Percentiles rank a stretch among this genome's conserved stretches.
phyloP scores from a whole-genome alignment of 176 grass and related monocot genomes.

The Secale cereale region DNA sequence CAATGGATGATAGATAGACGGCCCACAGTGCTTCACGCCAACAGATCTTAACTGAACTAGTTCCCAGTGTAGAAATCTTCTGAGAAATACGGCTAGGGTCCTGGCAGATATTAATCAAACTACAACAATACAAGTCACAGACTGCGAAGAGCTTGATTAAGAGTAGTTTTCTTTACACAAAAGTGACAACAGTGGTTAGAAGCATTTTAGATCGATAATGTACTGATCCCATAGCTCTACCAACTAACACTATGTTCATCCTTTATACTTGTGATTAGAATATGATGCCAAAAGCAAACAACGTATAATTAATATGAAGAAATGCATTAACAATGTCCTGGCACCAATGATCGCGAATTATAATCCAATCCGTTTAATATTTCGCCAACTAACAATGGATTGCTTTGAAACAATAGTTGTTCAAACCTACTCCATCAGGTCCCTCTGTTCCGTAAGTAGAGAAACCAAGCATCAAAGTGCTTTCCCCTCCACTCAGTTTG shows the following conservation, averaged over 20 bases:
- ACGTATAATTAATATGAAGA: background rate
- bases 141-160: background rate
- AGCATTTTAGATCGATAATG: background rate
- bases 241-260: background rate
- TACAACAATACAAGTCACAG: background rate
- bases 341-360: background rate
- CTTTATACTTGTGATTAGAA: background rate
- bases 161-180: background rate
- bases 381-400: background rate
- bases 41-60: too few species aligned
- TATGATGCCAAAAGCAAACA: background rate
- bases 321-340: background rate
- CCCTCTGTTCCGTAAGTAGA: background rate
- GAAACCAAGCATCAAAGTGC: background rate
- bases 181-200: too few species aligned
- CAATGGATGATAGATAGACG: too few species aligned
- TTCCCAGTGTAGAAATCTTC: too few species aligned
- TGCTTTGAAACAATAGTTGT: background rate
- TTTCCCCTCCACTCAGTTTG: background rate
- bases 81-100: too few species aligned
- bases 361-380: background rate
- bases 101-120: background rate
- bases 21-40: too few species aligned
- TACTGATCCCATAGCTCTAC: background rate
- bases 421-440: background rate